Conservation (phyloP, 192 early-diverging fungal genomes). For the Gamsiella multidivaricata region DNA sequence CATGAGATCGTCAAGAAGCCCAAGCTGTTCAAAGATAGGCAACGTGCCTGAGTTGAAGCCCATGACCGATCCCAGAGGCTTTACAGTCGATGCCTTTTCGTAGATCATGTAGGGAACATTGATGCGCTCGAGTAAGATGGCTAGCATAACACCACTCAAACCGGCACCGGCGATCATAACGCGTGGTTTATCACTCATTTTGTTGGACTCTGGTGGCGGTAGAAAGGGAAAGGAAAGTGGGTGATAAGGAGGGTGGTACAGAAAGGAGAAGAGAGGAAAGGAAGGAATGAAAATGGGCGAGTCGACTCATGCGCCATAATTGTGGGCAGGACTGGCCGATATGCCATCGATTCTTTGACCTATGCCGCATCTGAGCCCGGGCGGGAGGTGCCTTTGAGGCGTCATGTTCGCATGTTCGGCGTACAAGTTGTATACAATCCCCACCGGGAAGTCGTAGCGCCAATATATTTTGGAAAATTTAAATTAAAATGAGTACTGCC, state of each 20-base stretch:
- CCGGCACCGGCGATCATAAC: slow-evolving; percentile 30
- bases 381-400: too few relatives aligned
- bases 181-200: background rate
- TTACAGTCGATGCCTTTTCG: background rate
- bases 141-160: slow-evolving; percentile 12
- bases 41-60: background rate
- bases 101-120: slow-evolving; percentile 2
- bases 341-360: too few relatives aligned
- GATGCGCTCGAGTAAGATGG: background rate
- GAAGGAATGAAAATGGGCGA: too few relatives aligned
- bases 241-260: background rate
- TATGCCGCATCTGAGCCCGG: too few relatives aligned
- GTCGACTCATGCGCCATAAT: too few relatives aligned
- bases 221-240: background rate
- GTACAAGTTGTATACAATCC: too few relatives aligned
- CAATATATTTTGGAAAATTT: too few relatives aligned
- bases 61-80: slow-evolving; percentile 9
- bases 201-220: background rate
- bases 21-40: slow-evolving; percentile 5
- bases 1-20: background rate
- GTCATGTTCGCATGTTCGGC: too few relatives aligned
- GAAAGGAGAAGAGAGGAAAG: background rate
- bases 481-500: too few relatives aligned
- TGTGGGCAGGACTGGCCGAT: too few relatives aligned
- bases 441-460: too few relatives aligned